Evolutionary conservation across 108 stramenopile species (phyloP), one percentile per base, ranked within the genome.

Genomic region (Cyclotella choctawhatcheeana): DNA sequence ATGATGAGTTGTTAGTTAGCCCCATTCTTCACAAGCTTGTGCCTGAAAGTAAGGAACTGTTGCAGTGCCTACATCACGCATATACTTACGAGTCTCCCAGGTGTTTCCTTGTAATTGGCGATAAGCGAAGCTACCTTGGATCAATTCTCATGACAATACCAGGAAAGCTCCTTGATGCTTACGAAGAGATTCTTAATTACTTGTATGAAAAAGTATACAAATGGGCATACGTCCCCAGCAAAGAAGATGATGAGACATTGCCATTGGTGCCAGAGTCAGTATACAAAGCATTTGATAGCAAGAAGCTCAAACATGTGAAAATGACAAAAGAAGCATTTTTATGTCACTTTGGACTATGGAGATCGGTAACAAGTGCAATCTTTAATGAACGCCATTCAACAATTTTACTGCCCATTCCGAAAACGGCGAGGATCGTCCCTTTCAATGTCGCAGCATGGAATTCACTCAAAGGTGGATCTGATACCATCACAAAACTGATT

Each of bases 401-500:
- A n/a, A 10, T n/a, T 48, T n/a, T 4, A 17, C 47, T 48, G 12
- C 16, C 17, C 16, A 4, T 48, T 48, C 47, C 47, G 4, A 16
- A 2, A 8, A 34, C 18, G 34, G 58, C 58, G 14, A 14, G 58
- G 17, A 60, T 60, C 20, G 34, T 60, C 2, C 58, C 58, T 8
- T 35, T 35, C 2, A 2, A 2, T 18, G 34, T 60, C 18, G 34
- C 58, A 17, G 2, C 8, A 2, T 60, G 58, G 58, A 60, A 60
- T 35, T 3, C 58, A 21, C 14, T 37, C 2, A 60, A 60, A 60
- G 58, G 58, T 10, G 34, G 34, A 34, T 32, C 34, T 10, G 58
- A 60, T 22, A 35, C 32, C 2, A 60, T 60, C 31, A 60, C 58
- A 16, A 60, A 60, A 35, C 34, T 60, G 20, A 8, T 32, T 60